Evolutionary conservation across 1,284 basidiomycete genomes (phyloP), one percentile per base, ranked within the genome.

Genomic region (Mycosarcoma maydis): DNA sequence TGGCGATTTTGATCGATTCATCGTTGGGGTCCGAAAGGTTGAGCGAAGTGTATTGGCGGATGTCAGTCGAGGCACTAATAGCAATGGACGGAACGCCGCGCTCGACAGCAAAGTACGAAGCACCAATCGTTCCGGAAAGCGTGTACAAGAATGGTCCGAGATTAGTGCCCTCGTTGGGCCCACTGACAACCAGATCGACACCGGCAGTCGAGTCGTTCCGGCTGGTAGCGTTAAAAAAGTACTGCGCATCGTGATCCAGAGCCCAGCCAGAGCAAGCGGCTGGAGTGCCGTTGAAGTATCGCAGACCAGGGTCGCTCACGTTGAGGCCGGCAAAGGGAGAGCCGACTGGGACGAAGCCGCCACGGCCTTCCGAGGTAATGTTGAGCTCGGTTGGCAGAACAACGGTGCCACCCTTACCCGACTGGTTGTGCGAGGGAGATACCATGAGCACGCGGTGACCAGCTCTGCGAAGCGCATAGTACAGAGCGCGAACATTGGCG

Each of bases 331-430:
- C 48, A 39, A 44, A 72, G 3, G 72, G 73, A 6, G 69, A 54
- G 4, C 72, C 59, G 10, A 54, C 48, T 20, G 64, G 53, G 3
- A 58, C 60, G 30, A 55, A 62, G 17, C 72, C 72, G 32, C 70
- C 70, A 27, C 67, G 58, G 8, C 72, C 75, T 10, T 69, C 62
- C 11, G 58, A 54, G 8, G 72, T 69, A 16, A 75, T 41, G 38
- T 70, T 77, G 27, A 62, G 60, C 40, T 32, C 42, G 26, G 57
- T 48, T 14, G 77, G 77, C 22, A 80, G 64, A 11, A 72, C 69
- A 13, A 78, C 66, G 9, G 75, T 78, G 24, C 75, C 73, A 14
- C 75, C 77, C 41, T 66, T 75, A n/a, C 71, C 77, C 11, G 66
- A 69, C 60, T 78, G 76, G 39, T 75, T 65, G 36, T 59, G 64